Conservation (phyloP, 2,329 filamentous ascomycete genomes). For the Truncatella angustata region DNA sequence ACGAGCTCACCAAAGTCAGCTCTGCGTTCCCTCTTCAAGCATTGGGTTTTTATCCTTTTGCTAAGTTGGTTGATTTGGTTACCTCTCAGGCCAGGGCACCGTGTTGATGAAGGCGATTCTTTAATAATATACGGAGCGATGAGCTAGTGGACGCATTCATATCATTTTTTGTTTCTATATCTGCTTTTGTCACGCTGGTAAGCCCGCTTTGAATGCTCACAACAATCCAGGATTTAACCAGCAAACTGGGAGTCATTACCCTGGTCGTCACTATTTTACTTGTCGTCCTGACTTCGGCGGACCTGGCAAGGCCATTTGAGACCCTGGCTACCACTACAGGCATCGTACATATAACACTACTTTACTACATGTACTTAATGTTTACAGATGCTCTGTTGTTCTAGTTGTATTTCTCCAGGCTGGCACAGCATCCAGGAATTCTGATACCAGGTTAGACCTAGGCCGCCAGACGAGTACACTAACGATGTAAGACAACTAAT, state of each 20-base stretch:
- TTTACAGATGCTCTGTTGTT: background rate
- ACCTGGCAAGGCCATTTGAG: background rate
- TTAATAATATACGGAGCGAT: too few relatives aligned
- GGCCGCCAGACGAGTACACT: background rate
- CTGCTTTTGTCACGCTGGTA: background rate
- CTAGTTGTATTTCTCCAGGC: background rate
- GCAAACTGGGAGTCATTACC: background rate
- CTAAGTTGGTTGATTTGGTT: too few relatives aligned
- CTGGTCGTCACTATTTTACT: background rate
- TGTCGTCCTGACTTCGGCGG: background rate
- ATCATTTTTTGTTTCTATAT: background rate
- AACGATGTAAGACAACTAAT: too few relatives aligned
- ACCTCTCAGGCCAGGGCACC: too few relatives aligned
- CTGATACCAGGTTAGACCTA: background rate
- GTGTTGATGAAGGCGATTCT: too few relatives aligned
- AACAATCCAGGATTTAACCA: background rate
- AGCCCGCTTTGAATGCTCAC: background rate
- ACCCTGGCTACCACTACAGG: background rate
- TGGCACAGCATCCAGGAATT: background rate
- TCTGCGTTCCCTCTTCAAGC: too few relatives aligned
- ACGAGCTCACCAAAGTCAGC: too few relatives aligned
- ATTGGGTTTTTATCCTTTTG: too few relatives aligned
- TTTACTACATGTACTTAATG: background rate
- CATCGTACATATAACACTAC: background rate
- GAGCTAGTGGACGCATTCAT: too few relatives aligned